Evolutionary conservation across 2,329 filamentous ascomycete genomes (phyloP).

Genomic region (Aspergillus hortae): DNA sequence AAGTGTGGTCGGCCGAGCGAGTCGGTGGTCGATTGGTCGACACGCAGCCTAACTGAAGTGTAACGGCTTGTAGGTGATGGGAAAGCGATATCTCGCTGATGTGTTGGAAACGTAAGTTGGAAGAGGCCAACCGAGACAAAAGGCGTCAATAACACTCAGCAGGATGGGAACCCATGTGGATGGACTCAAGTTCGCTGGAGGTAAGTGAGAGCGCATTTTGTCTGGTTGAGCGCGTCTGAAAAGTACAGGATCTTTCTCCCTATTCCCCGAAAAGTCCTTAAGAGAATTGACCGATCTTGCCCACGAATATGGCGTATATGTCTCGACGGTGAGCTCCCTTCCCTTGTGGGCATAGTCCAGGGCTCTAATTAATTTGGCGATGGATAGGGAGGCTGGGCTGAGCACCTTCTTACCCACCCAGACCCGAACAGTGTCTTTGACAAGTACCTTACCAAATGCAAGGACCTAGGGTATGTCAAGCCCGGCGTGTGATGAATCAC

Average conservation of each 20-base stretch:
- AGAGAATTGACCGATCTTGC: constrained; percentile 49
- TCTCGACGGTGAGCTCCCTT: constrained; percentile 44
- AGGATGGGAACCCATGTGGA: constrained; percentile 55
- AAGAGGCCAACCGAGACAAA: background rate
- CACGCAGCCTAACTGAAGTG: constrained; percentile 3
- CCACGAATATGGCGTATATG: constrained; percentile 49
- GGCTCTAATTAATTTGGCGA: background rate
- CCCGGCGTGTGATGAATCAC: background rate
- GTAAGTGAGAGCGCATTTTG: constrained; percentile 13
- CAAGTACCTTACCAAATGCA: constrained; percentile 51
- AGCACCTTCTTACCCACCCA: constrained; percentile 51
- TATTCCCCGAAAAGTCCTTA: constrained; percentile 46
- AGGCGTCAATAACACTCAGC: constrained; percentile 3
- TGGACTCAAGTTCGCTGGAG: constrained; percentile 54
- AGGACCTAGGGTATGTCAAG: constrained; percentile 43
- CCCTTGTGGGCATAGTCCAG: background rate
- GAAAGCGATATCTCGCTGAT: constrained; percentile 51
- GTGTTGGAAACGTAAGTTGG: constrained; percentile 49
- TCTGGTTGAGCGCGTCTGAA: background rate
- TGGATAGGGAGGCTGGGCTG: constrained; percentile 51
- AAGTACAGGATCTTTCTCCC: constrained; percentile 45
- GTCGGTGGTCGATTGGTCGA: background rate
- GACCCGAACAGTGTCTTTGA: constrained; percentile 46
- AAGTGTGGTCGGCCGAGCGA: constrained; percentile 6
- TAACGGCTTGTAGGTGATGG: constrained; percentile 40